These are phyloP conservation scores for Leishmania aethiopica DNA, from an alignment of 208 protist species.

Conservation along the genomic window DNA sequence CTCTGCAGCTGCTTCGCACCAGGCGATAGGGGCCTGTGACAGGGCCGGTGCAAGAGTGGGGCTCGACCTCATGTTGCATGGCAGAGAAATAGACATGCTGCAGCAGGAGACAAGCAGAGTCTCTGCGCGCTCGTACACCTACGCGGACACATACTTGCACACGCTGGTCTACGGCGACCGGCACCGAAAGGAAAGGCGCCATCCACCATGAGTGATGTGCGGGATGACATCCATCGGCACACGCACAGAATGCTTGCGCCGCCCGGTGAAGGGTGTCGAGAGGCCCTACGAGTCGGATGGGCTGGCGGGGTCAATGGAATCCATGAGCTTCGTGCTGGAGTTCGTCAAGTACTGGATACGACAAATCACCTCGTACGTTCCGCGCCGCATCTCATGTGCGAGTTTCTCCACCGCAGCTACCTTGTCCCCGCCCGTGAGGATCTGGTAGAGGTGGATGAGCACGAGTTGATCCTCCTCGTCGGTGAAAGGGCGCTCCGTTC, in stretches of 20 bases:
- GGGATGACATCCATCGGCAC: not conserved
- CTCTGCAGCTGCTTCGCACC: not conserved
- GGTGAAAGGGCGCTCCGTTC: slow-evolving; percentile 51
- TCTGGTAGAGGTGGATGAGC: slow-evolving; percentile 65
- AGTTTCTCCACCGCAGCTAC: slow-evolving; percentile 68
- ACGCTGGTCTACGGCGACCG: not conserved
- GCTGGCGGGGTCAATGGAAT: slow-evolving; percentile 24
- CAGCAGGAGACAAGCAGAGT: not conserved
- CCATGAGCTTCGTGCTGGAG: slow-evolving; percentile 69
- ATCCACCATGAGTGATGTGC: not conserved
- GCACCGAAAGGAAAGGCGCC: not conserved
- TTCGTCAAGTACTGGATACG: slow-evolving; percentile 75
- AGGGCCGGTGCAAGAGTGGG: not conserved
- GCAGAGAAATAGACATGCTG: too few relatives aligned
- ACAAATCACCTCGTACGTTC: slow-evolving; percentile 70
- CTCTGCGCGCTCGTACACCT: not conserved
- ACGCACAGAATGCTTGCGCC: not conserved
- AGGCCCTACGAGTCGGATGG: slow-evolving; percentile 1
- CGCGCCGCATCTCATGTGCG: slow-evolving; percentile 62
- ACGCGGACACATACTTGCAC: not conserved
- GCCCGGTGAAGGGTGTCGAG: not conserved
- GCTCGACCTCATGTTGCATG: not conserved
- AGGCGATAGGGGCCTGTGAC: not conserved
- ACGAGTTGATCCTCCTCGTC: slow-evolving; percentile 71
- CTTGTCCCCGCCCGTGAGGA: slow-evolving; percentile 67